Conservation (phyloP, 1,284 basidiomycete species). For the Ceratobasidium theobromae region DNA sequence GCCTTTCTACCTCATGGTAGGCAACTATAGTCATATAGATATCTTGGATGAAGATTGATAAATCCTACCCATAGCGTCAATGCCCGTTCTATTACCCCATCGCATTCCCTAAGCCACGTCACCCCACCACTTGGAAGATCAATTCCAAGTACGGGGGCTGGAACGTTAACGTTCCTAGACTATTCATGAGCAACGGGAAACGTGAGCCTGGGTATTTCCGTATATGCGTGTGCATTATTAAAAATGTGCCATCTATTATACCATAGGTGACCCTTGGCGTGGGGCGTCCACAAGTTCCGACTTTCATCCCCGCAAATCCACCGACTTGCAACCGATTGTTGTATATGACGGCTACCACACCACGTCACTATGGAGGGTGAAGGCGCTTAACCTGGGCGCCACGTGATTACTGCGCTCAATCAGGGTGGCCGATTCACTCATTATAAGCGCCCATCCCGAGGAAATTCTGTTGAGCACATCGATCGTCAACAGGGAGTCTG, state of each 20-base stretch:
- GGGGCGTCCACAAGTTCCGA: conserved; percentile 33
- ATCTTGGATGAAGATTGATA: background rate
- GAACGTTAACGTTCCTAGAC: conserved; percentile 31
- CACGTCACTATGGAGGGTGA: too few relatives aligned
- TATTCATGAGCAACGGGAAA: conserved; percentile 35
- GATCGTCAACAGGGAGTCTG: too few relatives aligned
- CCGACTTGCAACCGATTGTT: conserved; percentile 32
- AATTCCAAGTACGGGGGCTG: conserved; percentile 33
- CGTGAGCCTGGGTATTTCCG: conserved; percentile 20
- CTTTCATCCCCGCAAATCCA: conserved; percentile 31
- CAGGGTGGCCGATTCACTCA: too few relatives aligned
- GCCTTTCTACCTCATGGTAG: conserved; percentile 29
- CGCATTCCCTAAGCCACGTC: conserved; percentile 32
- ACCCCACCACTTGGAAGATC: conserved; percentile 26
- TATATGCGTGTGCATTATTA: background rate
- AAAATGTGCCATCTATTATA: too few relatives aligned
- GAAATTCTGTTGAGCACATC: too few relatives aligned
- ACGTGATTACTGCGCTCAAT: too few relatives aligned
- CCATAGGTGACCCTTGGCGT: conserved; percentile 32
- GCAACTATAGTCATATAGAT: background rate
- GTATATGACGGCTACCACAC: conserved; percentile 35
- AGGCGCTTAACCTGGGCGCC: too few relatives aligned
- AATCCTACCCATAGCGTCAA: conserved; percentile 5
- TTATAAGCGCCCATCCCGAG: too few relatives aligned
- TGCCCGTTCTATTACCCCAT: conserved; percentile 34